Evolutionary conservation across 805 yeast species (phyloP), one percentile per base, ranked within the genome.

Genomic region (Ogataea angusta): DNA sequence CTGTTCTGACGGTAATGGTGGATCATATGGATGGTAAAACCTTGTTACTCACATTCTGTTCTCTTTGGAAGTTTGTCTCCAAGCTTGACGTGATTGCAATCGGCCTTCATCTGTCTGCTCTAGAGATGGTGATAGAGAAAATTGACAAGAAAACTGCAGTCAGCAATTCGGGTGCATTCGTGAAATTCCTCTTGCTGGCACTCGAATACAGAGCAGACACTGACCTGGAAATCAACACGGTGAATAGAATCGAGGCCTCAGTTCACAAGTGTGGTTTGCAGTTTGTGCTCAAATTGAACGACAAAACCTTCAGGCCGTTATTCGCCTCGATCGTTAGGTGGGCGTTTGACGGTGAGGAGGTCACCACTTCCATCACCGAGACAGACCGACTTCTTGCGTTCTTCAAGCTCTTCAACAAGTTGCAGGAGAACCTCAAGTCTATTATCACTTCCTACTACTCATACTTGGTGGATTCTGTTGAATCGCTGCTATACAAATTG

Each of bases 251-350:
- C 48, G 98, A 91, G 59, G 73, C 88, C 14, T 74, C 83, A 9
- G 77, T 84, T 57, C 83, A 85, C 53, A 69, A 75, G 27, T 77
- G 89, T 58, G 90, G 85, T 15, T 78, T 91, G 49, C 69, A 70
- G 17, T 82, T 80, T 51, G 95, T 91, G 14, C 74, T 93, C 82
- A 90, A 91, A 64, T 75, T 93, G 65, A 93, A 93, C 60, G 99
- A 93, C 61, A 88, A 87, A 67, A 77, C 82, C 16, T 93, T 93
- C 73, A 78, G 97, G 58, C 99, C 99, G 14, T 69, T 87, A 57
- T 93, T 93, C 66, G 91, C 90, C 6, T 70, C 82, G 18, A 69
- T 88, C 52, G 89, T 85, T 10, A 78, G 89, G 60, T 93, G 99
- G 99, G 95, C 96, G 2, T 76, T 86, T 53, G 85, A 81, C 47